Conservation (phyloP, 176 grass and related monocot species). For the Luzula sylvatica region DNA sequence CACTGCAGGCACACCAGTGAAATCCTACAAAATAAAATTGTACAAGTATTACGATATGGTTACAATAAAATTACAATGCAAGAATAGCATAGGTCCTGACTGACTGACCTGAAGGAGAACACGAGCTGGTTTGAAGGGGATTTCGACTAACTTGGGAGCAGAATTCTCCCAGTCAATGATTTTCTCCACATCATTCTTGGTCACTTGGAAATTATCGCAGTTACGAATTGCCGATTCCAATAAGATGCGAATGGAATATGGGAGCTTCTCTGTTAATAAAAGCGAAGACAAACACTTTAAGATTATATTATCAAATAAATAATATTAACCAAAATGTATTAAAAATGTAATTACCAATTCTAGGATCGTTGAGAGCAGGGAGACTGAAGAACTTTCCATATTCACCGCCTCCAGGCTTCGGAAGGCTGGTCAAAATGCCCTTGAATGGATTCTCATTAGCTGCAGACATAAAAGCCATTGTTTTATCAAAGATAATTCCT, state of each 20-base stretch:
- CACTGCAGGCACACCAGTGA: slow-evolving; percentile 88
- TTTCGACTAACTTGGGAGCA: slow-evolving; percentile 78
- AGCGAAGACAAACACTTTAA: neutral
- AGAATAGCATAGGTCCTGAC: neutral
- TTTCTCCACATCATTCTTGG: slow-evolving; percentile 66
- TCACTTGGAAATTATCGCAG: slow-evolving; percentile 91
- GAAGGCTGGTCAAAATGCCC: slow-evolving; percentile 60
- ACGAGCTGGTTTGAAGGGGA: slow-evolving; percentile 91
- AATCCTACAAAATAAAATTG: slow-evolving; percentile 45
- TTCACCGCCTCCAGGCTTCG: slow-evolving; percentile 76
- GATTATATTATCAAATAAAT: neutral
- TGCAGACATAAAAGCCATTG: slow-evolving; percentile 15
- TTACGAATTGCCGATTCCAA: slow-evolving; percentile 87
- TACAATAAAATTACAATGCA: neutral
- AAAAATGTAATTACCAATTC: slow-evolving; percentile 51
- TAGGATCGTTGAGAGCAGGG: slow-evolving; percentile 70
- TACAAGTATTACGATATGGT: slow-evolving; percentile 3
- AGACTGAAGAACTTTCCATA: slow-evolving; percentile 85
- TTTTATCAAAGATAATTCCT: too few species aligned
- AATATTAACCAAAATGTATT: slow-evolving; percentile 1
- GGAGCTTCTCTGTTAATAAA: slow-evolving; percentile 67
- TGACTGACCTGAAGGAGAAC: slow-evolving; percentile 77
- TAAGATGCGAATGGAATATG: slow-evolving; percentile 82
- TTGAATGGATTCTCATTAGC: slow-evolving; percentile 56
- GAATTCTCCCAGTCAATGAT: slow-evolving; percentile 94